Evolutionary conservation across 495 filamentous ascomycete genomes (phyloP), one percentile per base, ranked within the genome.

Genomic region (Tetracladium marchalianum): DNA sequence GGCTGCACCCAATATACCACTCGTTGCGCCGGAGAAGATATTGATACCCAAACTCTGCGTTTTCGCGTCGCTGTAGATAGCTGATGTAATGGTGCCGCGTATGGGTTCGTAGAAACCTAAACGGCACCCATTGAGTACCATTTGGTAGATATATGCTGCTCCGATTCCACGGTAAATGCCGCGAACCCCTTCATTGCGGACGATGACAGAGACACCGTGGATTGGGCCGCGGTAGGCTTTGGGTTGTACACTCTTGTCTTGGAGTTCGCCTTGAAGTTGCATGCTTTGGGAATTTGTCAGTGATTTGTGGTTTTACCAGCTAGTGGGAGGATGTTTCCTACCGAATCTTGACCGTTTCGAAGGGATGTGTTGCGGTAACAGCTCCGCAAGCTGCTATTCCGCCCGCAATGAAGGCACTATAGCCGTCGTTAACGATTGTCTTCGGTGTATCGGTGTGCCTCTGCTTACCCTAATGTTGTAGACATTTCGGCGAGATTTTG

Each of bases 331-430:
- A 31, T 33, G 16, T 31, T 15, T 40, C 68, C 44, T 59, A 90
- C 85, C 90, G 86, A 62, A 97, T 99, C 78, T 99, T 99, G 47
- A 97, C 88, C 6, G 92, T 97, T 67, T 99, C 92, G 70, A 97
- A 96, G 49, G 88, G 87, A 65, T 99, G 92, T 34, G 92, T 99
- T 39, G 93, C 90, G 4, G 92, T 97, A 42, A 99, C 93, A 43
- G 92, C 92, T 53, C 92, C 92, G 66, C 89, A 95, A 43, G 93
- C 92, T 54, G 92, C 92, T 60, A 97, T 85, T 50, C 92, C 92
- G 62, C 92, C 92, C 19, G 92, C 89, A 53, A 97, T 75, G 73
- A 99, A 99, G 38, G 76, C 72, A 45, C 77, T 76, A 45, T 32
- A 13, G 5, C 16, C 5, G 12, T 24, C 22, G 13, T 50, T 19